phyloP scores from a whole-genome alignment of 768 basidiomycete species.

The Rhizopogon sp. region DNA sequence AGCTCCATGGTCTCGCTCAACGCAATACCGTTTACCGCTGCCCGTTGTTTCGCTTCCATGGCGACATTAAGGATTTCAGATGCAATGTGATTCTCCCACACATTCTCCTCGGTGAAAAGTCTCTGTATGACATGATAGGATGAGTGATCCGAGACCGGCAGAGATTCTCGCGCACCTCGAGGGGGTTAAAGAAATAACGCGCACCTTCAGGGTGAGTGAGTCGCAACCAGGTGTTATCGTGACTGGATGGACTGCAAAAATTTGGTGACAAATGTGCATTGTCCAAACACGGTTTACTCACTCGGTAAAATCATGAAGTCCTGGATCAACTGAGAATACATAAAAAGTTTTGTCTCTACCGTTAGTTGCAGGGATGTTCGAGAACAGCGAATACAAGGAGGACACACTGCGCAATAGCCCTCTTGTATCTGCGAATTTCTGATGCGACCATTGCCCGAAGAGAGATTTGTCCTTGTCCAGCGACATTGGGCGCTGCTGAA shows the following conservation, averaged over 20 bases:
- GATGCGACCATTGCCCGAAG: not conserved
- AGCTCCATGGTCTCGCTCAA: not conserved
- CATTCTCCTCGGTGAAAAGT: constrained; percentile 32
- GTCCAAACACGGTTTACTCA: not conserved
- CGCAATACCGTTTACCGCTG: not conserved
- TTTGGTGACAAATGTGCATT: not conserved
- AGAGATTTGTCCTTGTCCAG: not conserved
- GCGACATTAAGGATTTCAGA: not conserved
- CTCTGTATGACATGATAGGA: constrained; percentile 22
- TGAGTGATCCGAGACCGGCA: not conserved
- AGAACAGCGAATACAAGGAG: not conserved
- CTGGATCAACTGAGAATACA: not conserved
- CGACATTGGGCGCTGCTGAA: not conserved
- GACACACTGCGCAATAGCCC: not conserved
- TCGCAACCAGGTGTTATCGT: not conserved
- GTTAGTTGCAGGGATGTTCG: not conserved
- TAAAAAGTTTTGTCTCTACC: not conserved
- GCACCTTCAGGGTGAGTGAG: constrained; percentile 49
- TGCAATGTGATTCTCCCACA: not conserved
- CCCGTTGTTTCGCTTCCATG: not conserved
- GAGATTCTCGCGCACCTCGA: constrained; percentile 28
- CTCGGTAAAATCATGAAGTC: not conserved
- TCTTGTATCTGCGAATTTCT: not conserved
- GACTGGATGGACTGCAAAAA: not conserved
- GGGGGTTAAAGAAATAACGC: constrained; percentile 42